Evolutionary conservation across 192 early-diverging fungal genomes (phyloP), one percentile per base, ranked within the genome.

Genomic region (Linnemannia hyalina): DNA sequence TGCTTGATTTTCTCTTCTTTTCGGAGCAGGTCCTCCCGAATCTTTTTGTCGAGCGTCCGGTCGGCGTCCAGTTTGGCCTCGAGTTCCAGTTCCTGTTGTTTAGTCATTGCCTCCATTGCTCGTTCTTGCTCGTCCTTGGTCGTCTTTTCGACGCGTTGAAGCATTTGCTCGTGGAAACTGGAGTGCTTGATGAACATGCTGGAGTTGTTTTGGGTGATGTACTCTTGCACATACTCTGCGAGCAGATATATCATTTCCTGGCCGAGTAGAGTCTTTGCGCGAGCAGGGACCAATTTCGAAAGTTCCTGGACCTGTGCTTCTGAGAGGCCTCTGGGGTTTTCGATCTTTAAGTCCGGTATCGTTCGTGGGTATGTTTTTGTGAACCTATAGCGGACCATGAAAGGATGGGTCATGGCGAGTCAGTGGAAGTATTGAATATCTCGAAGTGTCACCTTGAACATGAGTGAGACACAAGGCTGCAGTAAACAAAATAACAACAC

Each of bases 171-270:
- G 70, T 93, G 89, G 72, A 93, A 88, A 73, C 88, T 85, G 0
- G 89, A 90, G 47, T 90, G 89, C 68, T 92, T 93, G 32, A 88
- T 90, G 3, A 90, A 90, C 9, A 91, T 87, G 13, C 88, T 88
- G 11, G 82, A 82, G 74, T 93, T 91, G 81, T 95, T 90, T 20
- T 83, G 82, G 11, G 93, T 90, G 29, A 96, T 88, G 60, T 88
- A 95, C 22, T 93, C 93, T 54, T 92, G 90, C 35, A 94, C 75
- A 35, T 82, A 83, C 4, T 91, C 88, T 0, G 93, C 90, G 10
- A 96, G 75, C 65, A 94, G 93, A 57, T 92, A 95, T 68, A 95
- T 86, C 93, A 95, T 94, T 83, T 96, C 95, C 63, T 89, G 87
- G 0, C 93, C 94, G 0, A 91, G 46, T 10, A 91, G 78, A 35